A percentile compares a stretch with the other conserved stretches of the same genome.
phyloP scores from a whole-genome alignment of 345 rosid species.

The Citrus reticulata region DNA sequence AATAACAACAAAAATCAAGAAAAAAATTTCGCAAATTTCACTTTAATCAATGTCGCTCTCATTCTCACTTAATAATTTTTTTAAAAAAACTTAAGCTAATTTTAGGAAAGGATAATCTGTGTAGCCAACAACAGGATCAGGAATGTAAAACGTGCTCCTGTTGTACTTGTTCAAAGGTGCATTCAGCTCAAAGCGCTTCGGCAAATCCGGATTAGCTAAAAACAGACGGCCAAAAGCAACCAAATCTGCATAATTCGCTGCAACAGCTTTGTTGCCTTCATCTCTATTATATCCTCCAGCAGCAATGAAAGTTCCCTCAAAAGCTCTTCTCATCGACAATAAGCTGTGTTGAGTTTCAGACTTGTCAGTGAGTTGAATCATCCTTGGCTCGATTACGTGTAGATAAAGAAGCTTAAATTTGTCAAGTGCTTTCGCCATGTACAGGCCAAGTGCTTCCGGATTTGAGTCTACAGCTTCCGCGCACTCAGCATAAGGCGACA shows the following conservation, averaged over 20 bases:
- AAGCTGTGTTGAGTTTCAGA: slow-evolving; percentile 15
- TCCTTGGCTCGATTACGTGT: slow-evolving; percentile 35
- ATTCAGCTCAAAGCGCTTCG: slow-evolving; percentile 29
- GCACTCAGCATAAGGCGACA: not conserved
- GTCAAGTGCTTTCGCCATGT: slow-evolving; percentile 36
- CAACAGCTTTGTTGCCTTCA: slow-evolving; percentile 34
- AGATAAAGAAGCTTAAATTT: slow-evolving; percentile 25
- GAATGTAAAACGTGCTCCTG: too few relatives aligned
- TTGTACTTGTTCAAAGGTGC: slow-evolving; percentile 33
- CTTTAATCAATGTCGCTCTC: too few relatives aligned
- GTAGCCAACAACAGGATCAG: not conserved
- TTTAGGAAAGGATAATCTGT: too few relatives aligned
- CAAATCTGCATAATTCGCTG: slow-evolving; percentile 19
- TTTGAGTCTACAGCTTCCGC: too few relatives aligned
- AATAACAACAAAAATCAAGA: too few relatives aligned
- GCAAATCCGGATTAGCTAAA: slow-evolving; percentile 48
- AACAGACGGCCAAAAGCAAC: slow-evolving; percentile 14
- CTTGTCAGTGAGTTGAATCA: slow-evolving; percentile 24
- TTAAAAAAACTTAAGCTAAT: too few relatives aligned
- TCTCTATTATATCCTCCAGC: slow-evolving; percentile 38
- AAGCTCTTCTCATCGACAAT: slow-evolving; percentile 32
- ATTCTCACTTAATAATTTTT: too few relatives aligned
- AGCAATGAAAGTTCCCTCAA: slow-evolving; percentile 31
- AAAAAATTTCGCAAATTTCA: too few relatives aligned
- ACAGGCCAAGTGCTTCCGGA: slow-evolving; percentile 33